A percentile compares a stretch with the other conserved stretches of the same genome.
Evolutionary conservation across 495 filamentous ascomycete species (phyloP).

Genomic region (Extremus antarcticus): DNA sequence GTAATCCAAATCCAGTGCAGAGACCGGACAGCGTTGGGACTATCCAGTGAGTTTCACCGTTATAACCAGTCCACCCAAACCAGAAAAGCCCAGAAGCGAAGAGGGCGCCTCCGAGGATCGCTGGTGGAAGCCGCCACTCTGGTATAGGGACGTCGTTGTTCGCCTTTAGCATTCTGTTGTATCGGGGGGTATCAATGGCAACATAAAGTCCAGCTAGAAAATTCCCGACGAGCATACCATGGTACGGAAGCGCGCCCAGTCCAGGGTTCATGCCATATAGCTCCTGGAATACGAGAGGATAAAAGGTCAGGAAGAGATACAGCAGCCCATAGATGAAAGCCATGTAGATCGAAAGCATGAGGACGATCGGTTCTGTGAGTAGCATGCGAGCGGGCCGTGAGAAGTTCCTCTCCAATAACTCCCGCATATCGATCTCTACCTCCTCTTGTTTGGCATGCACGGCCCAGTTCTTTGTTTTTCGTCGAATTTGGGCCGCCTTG

Average conservation of each 20-base stretch:
- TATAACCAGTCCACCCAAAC: not conserved
- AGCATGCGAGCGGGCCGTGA: slow-evolving; percentile 9
- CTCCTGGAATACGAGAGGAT: slow-evolving; percentile 41
- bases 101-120: slow-evolving; percentile 18
- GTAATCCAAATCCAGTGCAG: slow-evolving; percentile 46
- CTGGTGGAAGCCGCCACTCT: slow-evolving; percentile 21
- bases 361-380: slow-evolving; percentile 10
- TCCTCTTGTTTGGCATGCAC: slow-evolving; percentile 47
- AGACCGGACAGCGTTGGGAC: slow-evolving; percentile 25
- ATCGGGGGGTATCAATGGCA: slow-evolving; percentile 6
- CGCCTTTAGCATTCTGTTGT: slow-evolving; percentile 1
- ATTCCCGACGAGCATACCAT: slow-evolving; percentile 41
- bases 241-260: slow-evolving; percentile 35
- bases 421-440: slow-evolving; percentile 31
- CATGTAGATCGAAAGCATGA: too few species aligned
- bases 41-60: not conserved
- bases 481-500: slow-evolving; percentile 42
- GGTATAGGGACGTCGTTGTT: slow-evolving; percentile 16
- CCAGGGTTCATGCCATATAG: slow-evolving; percentile 36
- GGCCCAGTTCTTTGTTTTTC: slow-evolving; percentile 50
- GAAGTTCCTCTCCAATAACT: slow-evolving; percentile 3
- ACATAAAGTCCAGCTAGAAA: slow-evolving; percentile 21
- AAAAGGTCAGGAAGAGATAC: slow-evolving; percentile 39
- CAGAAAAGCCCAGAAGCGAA: too few species aligned
- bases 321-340: slow-evolving; percentile 17